Percentiles rank a stretch among this genome's conserved stretches.
Evolutionary conservation across 495 filamentous ascomycete species (phyloP).

Genomic region (Talaromyces thailandensis): DNA sequence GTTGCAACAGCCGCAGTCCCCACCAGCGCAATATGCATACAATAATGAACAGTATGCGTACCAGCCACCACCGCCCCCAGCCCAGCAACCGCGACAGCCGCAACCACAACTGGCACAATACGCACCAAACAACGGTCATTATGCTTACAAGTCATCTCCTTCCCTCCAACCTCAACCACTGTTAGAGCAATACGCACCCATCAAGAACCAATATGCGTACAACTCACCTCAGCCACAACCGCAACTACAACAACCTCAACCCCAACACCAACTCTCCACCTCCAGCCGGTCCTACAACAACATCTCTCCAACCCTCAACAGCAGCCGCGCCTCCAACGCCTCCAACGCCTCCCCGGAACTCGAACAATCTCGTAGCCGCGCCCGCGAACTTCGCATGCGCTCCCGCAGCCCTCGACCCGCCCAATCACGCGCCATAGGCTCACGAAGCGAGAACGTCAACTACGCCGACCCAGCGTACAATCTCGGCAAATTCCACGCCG

Average conservation of each 20-base stretch:
- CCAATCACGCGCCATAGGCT: slow-evolving; percentile 12
- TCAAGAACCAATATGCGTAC: not conserved
- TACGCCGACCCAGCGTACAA: slow-evolving; percentile 17
- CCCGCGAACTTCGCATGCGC: slow-evolving; percentile 18
- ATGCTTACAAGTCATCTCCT: not conserved
- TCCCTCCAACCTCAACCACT: not conserved
- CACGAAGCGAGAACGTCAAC: slow-evolving; percentile 13
- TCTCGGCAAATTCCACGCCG: slow-evolving; percentile 17
- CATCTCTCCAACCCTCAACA: not conserved
- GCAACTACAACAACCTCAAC: not conserved
- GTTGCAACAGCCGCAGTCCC: not conserved
- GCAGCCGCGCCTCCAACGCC: not conserved
- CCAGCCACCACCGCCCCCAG: not conserved
- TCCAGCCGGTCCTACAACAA: not conserved
- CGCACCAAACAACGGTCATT: no score
- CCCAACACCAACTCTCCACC: not conserved
- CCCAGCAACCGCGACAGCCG: not conserved
- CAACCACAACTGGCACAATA: not conserved
- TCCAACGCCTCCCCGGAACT: slow-evolving; percentile 2
- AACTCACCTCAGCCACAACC: not conserved
- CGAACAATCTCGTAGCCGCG: slow-evolving; percentile 8
- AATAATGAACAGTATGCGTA: not conserved
- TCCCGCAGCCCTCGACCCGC: slow-evolving; percentile 18
- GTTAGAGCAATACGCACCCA: not conserved
- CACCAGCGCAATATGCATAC: not conserved